Base-by-base conservation (phyloP, 139 green algal genomes). In the Zygnema cylindricum region DNA sequence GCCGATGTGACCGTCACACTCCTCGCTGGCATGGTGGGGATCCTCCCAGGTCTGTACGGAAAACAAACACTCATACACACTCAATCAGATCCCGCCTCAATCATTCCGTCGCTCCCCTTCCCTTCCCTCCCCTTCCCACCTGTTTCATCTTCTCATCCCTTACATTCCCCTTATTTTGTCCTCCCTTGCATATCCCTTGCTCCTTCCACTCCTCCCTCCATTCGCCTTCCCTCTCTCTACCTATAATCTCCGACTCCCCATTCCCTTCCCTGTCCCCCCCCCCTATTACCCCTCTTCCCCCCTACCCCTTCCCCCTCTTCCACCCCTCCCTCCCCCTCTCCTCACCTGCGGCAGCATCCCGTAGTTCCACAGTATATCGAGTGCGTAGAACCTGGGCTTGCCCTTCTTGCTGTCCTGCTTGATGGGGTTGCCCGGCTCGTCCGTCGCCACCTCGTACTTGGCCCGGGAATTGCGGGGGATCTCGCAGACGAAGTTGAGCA, bases 301-400 rank as follows among this genome's bases (percentile, higher is more conserved):
- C 16, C 7, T 25, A 7, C 16, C 49, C 49, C 49, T 63, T 16
- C 49, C 7, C 49, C 49, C 49, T 63, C 16, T 63, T 63, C 49
- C 16, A 16, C 49, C 16, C 16, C 49, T 63, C 49, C 49, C 16
- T 16, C 16, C 16, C 49, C 16, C 49, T 16, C 16, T 16, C 49
- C 49, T 63, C 49, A 84, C 77, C 94, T 98, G 96, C 1, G 97
- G 97, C 84, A 99, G 92, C 93, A 99, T 89, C 76, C 97, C 97
- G 90, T 99, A 99, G 95, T 99, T 99, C 97, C 97, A 99, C 94
- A 98, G 98, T 94, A 99, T 99, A 96, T 99, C 98, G 94, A 99
- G 95, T 25, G 95, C 97, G 94, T 99, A 99, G 94, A 96, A 97
- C 11, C 97, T 88, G 49, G 99, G 94, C 93, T 98, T 98, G 92